These are phyloP conservation scores for Citrus reticulata DNA, from an alignment of 345 rosid species.

Conservation along the genomic window DNA sequence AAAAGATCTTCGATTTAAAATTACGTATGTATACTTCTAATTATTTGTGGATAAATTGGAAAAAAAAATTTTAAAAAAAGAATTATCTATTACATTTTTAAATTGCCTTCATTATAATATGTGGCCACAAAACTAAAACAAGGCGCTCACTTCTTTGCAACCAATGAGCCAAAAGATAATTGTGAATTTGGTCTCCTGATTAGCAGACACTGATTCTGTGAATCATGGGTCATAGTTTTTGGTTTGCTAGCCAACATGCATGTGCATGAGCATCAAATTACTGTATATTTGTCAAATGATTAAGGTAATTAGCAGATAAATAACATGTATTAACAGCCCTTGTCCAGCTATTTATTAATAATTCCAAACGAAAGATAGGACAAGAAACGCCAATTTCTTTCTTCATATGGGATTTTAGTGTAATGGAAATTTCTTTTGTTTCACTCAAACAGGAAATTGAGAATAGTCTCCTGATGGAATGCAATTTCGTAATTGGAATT, in stretches of 20 bases:
- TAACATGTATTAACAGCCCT: neutral
- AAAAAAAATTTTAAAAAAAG: too few species aligned
- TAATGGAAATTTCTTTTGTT: neutral
- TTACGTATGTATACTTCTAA: too few species aligned
- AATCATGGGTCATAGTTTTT: neutral
- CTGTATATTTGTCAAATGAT: too few species aligned
- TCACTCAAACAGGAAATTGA: too few species aligned
- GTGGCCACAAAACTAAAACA: too few species aligned
- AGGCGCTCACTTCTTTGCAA: neutral
- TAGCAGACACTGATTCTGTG: neutral
- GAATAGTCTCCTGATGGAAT: neutral
- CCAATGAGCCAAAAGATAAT: neutral
- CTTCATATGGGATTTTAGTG: neutral
- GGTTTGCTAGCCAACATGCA: neutral
- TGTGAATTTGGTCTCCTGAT: neutral
- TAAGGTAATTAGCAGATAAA: neutral
- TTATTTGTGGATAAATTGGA: neutral
- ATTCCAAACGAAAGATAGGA: too few species aligned
- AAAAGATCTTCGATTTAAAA: too few species aligned
- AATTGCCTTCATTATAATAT: too few species aligned
- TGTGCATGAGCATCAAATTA: neutral
- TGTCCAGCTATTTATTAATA: neutral
- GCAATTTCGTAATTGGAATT: neutral
- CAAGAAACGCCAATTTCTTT: neutral
- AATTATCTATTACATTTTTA: too few species aligned